Percentiles rank a stretch among this genome's conserved stretches.
These are phyloP conservation scores for Spencermartinsiella ligniputridi DNA, from an alignment of 1,139 yeast genomes.

Conservation along the genomic window DNA sequence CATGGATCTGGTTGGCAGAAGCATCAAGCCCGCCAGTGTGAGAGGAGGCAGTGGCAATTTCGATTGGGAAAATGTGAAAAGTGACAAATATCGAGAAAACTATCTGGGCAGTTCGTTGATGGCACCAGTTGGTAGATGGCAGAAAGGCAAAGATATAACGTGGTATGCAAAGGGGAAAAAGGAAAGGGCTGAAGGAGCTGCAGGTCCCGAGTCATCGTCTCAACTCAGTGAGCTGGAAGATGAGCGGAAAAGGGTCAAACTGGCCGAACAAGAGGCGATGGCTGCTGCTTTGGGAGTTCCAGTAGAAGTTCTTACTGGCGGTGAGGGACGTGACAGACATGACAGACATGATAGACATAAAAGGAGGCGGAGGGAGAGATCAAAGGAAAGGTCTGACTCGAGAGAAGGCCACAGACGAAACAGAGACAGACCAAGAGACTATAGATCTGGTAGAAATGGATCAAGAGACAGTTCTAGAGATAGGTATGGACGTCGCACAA, in stretches of 20 bases:
- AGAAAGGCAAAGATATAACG: slow-evolving; percentile 22
- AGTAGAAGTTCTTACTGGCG: slow-evolving; percentile 3
- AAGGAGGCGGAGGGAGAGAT: slow-evolving; percentile 4
- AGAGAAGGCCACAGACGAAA: slow-evolving; percentile 5
- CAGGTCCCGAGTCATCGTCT: slow-evolving; percentile 2
- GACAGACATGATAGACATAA: slow-evolving; percentile 1
- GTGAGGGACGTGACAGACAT: slow-evolving; percentile 2
- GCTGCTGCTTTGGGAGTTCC: slow-evolving; percentile 23
- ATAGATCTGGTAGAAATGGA: not conserved
- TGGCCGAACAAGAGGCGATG: slow-evolving; percentile 25
- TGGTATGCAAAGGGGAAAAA: slow-evolving; percentile 26
- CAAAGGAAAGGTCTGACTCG: not conserved
- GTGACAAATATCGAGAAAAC: slow-evolving; percentile 26
- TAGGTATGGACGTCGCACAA: not conserved
- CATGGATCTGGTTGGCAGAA: slow-evolving; percentile 22
- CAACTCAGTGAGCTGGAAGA: slow-evolving; percentile 1
- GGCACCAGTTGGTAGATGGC: slow-evolving; percentile 29
- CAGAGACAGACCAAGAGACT: slow-evolving; percentile 4
- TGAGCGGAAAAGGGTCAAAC: slow-evolving; percentile 16
- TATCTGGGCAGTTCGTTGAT: slow-evolving; percentile 29
- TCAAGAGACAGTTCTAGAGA: not conserved
- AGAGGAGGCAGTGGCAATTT: slow-evolving; percentile 30
- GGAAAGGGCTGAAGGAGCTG: slow-evolving; percentile 6
- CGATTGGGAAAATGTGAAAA: slow-evolving; percentile 28
- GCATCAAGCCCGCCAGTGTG: slow-evolving; percentile 23